phyloP scores from a whole-genome alignment of 2,329 filamentous ascomycete species.

The Cercospora janseana region DNA sequence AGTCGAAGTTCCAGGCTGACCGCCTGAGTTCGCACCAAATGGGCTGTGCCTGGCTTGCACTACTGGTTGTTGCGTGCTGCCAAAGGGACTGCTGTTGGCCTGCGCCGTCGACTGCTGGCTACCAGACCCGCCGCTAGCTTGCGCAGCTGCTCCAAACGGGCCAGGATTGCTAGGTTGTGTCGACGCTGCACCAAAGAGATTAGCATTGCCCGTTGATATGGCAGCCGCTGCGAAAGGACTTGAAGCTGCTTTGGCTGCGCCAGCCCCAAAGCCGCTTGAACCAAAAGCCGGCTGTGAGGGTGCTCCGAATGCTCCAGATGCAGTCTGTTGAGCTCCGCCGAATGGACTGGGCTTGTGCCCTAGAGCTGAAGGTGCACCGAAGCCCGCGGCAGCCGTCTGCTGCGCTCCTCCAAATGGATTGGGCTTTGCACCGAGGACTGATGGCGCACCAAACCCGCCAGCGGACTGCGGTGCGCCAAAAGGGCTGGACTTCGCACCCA shows the following conservation, averaged over 20 bases:
- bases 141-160: background rate
- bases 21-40: conserved; percentile 11
- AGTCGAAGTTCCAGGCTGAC: conserved; percentile 2
- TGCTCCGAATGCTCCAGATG: conserved; percentile 14
- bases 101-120: conserved; percentile 4
- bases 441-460: conserved; percentile 29
- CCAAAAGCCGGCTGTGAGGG: conserved; percentile 22
- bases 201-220: background rate
- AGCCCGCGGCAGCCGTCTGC: conserved; percentile 10
- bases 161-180: too few relatives aligned
- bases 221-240: conserved; percentile 1
- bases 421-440: conserved; percentile 39
- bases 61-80: background rate
- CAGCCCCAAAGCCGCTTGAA: conserved; percentile 20
- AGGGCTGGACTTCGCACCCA: conserved; percentile 37
- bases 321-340: conserved; percentile 21
- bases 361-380: conserved; percentile 27
- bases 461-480: conserved; percentile 16
- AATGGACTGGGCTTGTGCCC: conserved; percentile 25
- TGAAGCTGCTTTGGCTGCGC: conserved; percentile 16
- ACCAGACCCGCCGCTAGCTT: conserved; percentile 6
- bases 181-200: background rate
- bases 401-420: conserved; percentile 20
- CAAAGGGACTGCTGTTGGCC: conserved; percentile 4
- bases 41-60: background rate